Base-by-base conservation (phyloP, 768 basidiomycete species). In the Mycena filopes region DNA sequence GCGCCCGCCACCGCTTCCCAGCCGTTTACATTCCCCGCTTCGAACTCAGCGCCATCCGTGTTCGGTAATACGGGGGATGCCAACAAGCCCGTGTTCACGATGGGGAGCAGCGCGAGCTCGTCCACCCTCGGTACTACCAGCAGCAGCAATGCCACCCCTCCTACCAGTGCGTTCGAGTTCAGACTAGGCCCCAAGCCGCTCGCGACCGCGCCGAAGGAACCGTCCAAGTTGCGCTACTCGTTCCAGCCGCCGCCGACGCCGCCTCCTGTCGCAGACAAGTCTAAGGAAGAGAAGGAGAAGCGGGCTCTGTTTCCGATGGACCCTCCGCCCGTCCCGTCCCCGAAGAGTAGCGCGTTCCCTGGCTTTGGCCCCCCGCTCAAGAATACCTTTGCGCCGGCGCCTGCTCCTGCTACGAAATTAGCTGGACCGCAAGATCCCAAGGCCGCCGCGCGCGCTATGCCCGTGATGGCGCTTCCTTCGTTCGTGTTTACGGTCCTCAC, bases 171-270 rank as follows among this genome's bases (percentile, higher is more conserved):
- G 20, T 55, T 66, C 29, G 58, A 71, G 66, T 56, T 72, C 74
- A 21, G 67, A 47, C 49, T 68, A 55, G 53, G 60, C 31, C 61
- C 66, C 53, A 50, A 74, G 66, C 55, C 70, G 69, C 55, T 60
- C 69, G 26, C 84, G 3, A 86, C 81, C 31, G 83, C 84, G 11
- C 92, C 92, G 1, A 91, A 88, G 72, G 90, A 91, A 59, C 91
- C 92, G 2, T 93, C 92, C 63, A 93, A 93, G 72, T 81, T 94
- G 60, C 86, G 92, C 28, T 90, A 83, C 70, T 73, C 79, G 15
- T 70, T 78, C 31, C 60, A 75, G n/a, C 61, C 76, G 20, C 69
- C 78, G 2, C 68, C 78, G 28, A 68, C 76, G 20, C 70, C 77
- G 26, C 60, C 73, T 2, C 69, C 73, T 5, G 68, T 65, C 33